phyloP scores from a whole-genome alignment of 2,329 filamentous ascomycete genomes.

The Fusarium devonianum region DNA sequence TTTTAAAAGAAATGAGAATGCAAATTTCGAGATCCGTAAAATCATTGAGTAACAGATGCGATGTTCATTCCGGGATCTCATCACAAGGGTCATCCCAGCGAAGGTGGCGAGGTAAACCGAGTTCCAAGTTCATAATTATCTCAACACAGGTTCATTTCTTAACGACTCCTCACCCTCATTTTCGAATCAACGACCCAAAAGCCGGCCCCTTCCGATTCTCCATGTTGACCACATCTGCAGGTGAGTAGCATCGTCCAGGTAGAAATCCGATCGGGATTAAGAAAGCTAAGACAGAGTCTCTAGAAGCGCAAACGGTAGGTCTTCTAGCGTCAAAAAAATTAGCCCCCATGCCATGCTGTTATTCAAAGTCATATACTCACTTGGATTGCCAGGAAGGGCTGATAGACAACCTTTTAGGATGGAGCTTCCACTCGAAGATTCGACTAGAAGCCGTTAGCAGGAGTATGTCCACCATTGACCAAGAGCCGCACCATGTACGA shows the following conservation, averaged over 20 bases:
- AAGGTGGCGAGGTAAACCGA: constrained; percentile 2
- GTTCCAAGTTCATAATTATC: constrained; percentile 5
- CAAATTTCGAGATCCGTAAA: too few relatives aligned
- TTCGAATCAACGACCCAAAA: not conserved
- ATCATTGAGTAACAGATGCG: too few relatives aligned
- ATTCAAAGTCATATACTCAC: constrained; percentile 9
- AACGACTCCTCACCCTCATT: not conserved
- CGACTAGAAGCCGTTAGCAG: too few relatives aligned
- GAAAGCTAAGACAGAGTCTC: not conserved
- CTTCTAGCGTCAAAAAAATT: not conserved
- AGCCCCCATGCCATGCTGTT: not conserved
- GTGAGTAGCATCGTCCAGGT: not conserved
- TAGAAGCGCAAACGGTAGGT: not conserved
- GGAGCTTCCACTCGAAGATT: not conserved
- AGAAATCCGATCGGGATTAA: not conserved
- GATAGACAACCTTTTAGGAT: not conserved
- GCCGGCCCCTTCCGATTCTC: not conserved
- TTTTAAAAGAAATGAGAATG: too few relatives aligned
- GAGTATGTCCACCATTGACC: too few relatives aligned
- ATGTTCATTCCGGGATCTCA: too few relatives aligned
- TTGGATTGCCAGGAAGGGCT: not conserved
- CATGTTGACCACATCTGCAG: not conserved
- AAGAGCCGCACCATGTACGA: constrained; percentile 8
- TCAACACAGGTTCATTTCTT: constrained; percentile 5
- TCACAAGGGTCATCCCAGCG: too few relatives aligned